Percentiles rank a stretch among this genome's conserved stretches.
Conservation (phyloP, 371 early-diverging fungal species). For the Chytridium lagenaria region DNA sequence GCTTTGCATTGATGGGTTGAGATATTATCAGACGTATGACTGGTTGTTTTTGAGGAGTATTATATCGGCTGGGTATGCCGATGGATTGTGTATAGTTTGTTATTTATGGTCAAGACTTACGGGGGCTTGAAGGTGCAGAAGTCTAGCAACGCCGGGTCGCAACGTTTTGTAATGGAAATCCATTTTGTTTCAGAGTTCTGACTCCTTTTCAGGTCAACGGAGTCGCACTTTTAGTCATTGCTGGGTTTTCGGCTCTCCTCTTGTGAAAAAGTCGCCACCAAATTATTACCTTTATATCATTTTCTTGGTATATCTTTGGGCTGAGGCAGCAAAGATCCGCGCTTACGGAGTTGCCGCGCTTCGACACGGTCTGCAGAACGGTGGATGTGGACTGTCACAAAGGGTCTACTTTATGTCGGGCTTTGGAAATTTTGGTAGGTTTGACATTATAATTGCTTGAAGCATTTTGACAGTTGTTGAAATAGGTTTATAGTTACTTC, state of each 20-base stretch:
- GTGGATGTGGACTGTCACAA: constrained; percentile 25
- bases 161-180: too few species aligned
- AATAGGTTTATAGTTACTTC: constrained; percentile 79
- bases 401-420: constrained; percentile 53
- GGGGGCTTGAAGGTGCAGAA: not conserved
- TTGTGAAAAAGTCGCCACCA: constrained; percentile 74
- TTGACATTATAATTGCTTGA: not conserved
- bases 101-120: constrained; percentile 69
- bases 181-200: too few species aligned
- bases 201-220: constrained; percentile 23
- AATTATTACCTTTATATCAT: constrained; percentile 85
- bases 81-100: constrained; percentile 86
- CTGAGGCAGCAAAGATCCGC: constrained; percentile 62
- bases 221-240: constrained; percentile 48
- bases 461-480: not conserved
- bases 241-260: constrained; percentile 57
- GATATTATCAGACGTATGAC: constrained; percentile 95
- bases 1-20: constrained; percentile 79
- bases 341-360: constrained; percentile 39
- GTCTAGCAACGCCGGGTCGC: too few species aligned
- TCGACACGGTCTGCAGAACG: constrained; percentile 7
- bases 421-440: constrained; percentile 75
- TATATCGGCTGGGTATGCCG: constrained; percentile 87
- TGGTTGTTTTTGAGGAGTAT: constrained; percentile 89
- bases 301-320: constrained; percentile 90